These are phyloP conservation scores for Pseudogymnoascus sp. DNA, from an alignment of 2,329 filamentous ascomycete species.

Conservation along the genomic window DNA sequence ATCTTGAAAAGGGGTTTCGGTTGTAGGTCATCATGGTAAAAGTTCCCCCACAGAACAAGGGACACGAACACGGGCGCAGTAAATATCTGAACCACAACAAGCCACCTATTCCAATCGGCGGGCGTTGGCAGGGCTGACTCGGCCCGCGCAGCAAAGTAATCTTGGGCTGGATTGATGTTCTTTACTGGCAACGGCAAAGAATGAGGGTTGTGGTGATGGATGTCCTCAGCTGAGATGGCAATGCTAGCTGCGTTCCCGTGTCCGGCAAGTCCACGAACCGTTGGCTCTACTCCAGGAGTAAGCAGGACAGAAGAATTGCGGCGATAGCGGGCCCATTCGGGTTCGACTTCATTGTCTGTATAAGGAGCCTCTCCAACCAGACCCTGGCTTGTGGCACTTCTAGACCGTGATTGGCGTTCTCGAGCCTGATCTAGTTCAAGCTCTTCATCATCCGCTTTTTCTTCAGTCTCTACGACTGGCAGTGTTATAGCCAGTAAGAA, in stretches of 20 bases:
- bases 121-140: slow-evolving; percentile 10
- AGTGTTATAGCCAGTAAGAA: slow-evolving; percentile 84
- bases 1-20: slow-evolving; percentile 47
- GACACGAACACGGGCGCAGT: slow-evolving; percentile 79
- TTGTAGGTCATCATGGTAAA: slow-evolving; percentile 49
- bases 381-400: background rate
- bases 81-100: slow-evolving; percentile 77
- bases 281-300: background rate
- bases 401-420: background rate
- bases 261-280: slow-evolving; percentile 20
- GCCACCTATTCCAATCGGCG: slow-evolving; percentile 78
- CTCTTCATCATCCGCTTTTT: slow-evolving; percentile 40
- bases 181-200: slow-evolving; percentile 13
- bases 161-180: slow-evolving; percentile 10
- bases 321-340: slow-evolving; percentile 2
- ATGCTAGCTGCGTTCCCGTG: slow-evolving; percentile 30
- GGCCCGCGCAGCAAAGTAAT: background rate
- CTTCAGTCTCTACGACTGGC: slow-evolving; percentile 74
- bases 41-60: slow-evolving; percentile 67
- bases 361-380: background rate
- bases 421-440: background rate
- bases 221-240: slow-evolving; percentile 25
- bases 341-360: background rate
- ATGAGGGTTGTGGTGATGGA: slow-evolving; percentile 21
- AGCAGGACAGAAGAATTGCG: background rate